Evolutionary conservation across 2,329 filamentous ascomycete species (phyloP).

Genomic region (Calonectria leucothoes): DNA sequence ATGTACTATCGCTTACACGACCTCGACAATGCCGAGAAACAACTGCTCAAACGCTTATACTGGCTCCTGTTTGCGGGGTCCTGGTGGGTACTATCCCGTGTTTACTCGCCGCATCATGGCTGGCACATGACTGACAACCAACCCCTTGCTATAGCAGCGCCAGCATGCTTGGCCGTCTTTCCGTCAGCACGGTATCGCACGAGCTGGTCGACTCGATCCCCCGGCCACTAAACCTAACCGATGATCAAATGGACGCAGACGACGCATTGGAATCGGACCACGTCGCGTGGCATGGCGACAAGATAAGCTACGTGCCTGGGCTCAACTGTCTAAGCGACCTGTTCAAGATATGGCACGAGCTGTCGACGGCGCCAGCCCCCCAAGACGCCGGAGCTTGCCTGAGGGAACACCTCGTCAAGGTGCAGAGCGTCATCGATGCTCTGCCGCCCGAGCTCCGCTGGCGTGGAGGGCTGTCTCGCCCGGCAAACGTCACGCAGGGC

Average conservation of each 20-base stretch:
- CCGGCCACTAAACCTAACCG: constrained; percentile 41
- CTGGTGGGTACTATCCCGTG: constrained; percentile 32
- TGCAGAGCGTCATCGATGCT: constrained; percentile 45
- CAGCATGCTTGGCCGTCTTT: constrained; percentile 44
- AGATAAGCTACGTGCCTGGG: constrained; percentile 46
- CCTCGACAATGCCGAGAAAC: constrained; percentile 40
- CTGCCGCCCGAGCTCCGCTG: constrained; percentile 49
- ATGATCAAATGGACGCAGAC: constrained; percentile 45
- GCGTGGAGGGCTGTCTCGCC: constrained; percentile 49
- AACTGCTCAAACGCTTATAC: constrained; percentile 48
- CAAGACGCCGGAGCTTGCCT: constrained; percentile 22
- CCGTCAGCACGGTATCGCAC: constrained; percentile 40
- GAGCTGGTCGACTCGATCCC: constrained; percentile 35
- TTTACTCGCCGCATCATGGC: neutral
- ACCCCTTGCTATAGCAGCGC: constrained; percentile 36
- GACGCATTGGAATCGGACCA: neutral
- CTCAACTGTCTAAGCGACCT: constrained; percentile 48
- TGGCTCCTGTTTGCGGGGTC: constrained; percentile 48
- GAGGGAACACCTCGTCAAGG: constrained; percentile 24
- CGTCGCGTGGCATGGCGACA: constrained; percentile 47
- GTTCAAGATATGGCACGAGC: constrained; percentile 48
- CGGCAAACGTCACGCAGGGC: constrained; percentile 43
- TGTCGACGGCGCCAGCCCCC: constrained; percentile 30
- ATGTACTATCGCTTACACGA: constrained; percentile 40
- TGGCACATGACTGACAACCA: constrained; percentile 1